Evolutionary conservation across 805 yeast species (phyloP), one percentile per base, ranked within the genome.

Genomic region (Teunomyces pallodes): DNA sequence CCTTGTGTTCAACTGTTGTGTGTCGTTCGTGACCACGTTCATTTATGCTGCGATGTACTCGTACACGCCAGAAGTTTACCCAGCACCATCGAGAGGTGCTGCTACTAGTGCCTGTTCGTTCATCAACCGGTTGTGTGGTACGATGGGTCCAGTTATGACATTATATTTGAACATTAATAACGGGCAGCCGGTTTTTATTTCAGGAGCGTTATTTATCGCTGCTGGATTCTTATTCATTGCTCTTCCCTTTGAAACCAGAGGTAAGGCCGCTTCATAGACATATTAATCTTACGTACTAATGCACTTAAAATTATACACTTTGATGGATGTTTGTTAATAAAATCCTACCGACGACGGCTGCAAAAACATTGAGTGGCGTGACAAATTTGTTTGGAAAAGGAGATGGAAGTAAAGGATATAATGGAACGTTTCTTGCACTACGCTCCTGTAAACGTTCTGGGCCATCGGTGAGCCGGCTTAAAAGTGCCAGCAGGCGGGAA

Each of bases 41-140:
- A 41, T 41, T 24, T 41, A 41, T 13, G 43, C 43, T 12, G 43
- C 43, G 20, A 47, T 48, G 51, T 50, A 50, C 41, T 27, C 53
- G 13, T 50, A 50, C 36, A 50, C 53, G 4, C 51, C 53, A 9
- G 53, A 50, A 30, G 46, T 50, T 5, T 50, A 44, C 39, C 53
- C 53, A 12, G 51, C 48, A 6, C 53, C 48, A 12, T 20, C 44
- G 12, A 26, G 53, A 44, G 53, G 53, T 5, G 51, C 43, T 9
- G 53, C 53, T 13, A 40, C 48, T 9, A 48, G 50, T 39, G 42
- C 53, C 3, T 50, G 51, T 35, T 41, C 43, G 35, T 41, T 41
- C 27, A 26, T 28, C 35, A 41, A 41, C 43, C 43, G 43, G 14
- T 26, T 41, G 12, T 41, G 43, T 28, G 43, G 43, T 13, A 28